These are phyloP conservation scores for Arabis hirsuta DNA, from an alignment of 345 rosid species.

Conservation along the genomic window DNA sequence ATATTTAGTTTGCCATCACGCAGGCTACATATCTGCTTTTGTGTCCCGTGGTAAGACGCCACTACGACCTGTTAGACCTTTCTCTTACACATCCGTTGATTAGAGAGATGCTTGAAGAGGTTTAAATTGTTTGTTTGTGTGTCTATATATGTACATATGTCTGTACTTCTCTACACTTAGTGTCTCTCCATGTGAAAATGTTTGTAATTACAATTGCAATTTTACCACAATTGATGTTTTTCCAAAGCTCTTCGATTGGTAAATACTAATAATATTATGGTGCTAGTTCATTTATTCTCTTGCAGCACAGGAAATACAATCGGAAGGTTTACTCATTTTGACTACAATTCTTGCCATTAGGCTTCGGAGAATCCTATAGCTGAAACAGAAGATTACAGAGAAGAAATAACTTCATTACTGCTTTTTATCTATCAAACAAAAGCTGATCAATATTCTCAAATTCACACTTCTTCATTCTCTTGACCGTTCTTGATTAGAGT, in stretches of 20 bases:
- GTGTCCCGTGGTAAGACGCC: too few species aligned
- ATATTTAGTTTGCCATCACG: too few species aligned
- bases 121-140: too few species aligned
- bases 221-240: too few species aligned
- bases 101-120: too few species aligned
- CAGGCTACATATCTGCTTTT: too few species aligned
- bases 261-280: neutral
- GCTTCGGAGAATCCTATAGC: neutral
- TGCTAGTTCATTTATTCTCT: slow-evolving; percentile 9
- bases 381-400: slow-evolving; percentile 10
- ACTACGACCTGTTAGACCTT: too few species aligned
- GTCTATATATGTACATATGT: too few species aligned
- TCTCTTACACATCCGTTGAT: too few species aligned
- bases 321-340: neutral
- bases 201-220: too few species aligned
- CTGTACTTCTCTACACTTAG: too few species aligned
- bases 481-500: neutral
- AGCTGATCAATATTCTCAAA: slow-evolving; percentile 1
- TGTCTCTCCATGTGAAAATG: too few species aligned
- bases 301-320: neutral
- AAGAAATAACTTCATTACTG: slow-evolving; percentile 20
- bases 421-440: slow-evolving; percentile 19
- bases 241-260: neutral
- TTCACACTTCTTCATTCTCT: neutral
- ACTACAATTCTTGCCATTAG: slow-evolving; percentile 24